Conservation (phyloP, 2,329 filamentous ascomycete genomes). For the Cordyceps fumosorosea region DNA sequence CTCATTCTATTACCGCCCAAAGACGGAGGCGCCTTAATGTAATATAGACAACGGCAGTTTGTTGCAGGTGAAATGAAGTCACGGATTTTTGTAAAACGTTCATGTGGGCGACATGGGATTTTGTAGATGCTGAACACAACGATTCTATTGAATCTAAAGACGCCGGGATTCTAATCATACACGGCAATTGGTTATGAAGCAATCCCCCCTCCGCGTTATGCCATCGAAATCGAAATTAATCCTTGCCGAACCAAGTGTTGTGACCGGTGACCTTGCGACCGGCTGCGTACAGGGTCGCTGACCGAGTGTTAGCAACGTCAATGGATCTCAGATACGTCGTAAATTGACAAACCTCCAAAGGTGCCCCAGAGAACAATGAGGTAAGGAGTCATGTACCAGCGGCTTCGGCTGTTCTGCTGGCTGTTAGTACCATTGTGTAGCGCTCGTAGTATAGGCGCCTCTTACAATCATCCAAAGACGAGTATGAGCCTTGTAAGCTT, state of each 20-base stretch:
- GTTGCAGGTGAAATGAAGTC: background rate
- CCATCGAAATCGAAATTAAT: conserved; percentile 28
- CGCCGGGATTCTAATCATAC: conserved; percentile 5
- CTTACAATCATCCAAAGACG: conserved; percentile 75
- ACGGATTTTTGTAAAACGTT: background rate
- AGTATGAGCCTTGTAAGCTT: conserved; percentile 60
- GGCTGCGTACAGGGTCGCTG: conserved; percentile 63
- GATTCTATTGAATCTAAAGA: background rate
- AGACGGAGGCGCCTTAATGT: conserved; percentile 12
- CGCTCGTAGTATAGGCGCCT: conserved; percentile 21
- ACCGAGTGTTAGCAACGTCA: conserved; percentile 16
- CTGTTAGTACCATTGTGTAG: conserved; percentile 10
- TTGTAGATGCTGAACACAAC: background rate
- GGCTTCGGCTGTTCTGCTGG: conserved; percentile 56
- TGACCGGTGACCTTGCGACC: conserved; percentile 66
- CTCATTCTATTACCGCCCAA: background rate
- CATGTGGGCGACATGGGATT: background rate
- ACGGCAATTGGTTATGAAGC: background rate
- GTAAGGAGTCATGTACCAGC: conserved; percentile 61
- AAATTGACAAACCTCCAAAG: conserved; percentile 48
- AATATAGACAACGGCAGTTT: conserved; percentile 15
- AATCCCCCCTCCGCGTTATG: background rate
- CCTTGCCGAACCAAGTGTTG: conserved; percentile 68
- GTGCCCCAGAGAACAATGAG: conserved; percentile 56
- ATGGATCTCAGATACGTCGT: background rate